phyloP scores from a whole-genome alignment of 2,329 filamentous ascomycete genomes.

The Phoma sp. region DNA sequence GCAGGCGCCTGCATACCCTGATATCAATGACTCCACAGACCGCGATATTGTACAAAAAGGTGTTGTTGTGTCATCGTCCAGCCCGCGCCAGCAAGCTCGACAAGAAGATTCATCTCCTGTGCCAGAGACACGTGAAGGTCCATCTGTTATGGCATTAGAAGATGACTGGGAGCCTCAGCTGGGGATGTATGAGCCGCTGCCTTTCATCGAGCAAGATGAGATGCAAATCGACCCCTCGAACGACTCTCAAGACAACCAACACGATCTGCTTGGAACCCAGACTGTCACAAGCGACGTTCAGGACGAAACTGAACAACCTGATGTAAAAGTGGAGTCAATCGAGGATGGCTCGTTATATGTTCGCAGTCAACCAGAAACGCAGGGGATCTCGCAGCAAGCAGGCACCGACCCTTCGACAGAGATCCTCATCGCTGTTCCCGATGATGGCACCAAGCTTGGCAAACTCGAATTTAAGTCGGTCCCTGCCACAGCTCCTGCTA shows the following conservation, averaged over 20 bases:
- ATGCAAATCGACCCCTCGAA: not conserved
- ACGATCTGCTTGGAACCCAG: conserved; percentile 1
- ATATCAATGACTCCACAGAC: not conserved
- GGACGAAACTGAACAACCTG: conserved; percentile 10
- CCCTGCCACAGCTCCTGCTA: conserved; percentile 33
- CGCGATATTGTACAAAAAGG: not conserved
- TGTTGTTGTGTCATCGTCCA: not conserved
- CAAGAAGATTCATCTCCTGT: not conserved
- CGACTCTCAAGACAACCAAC: not conserved
- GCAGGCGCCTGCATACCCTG: not conserved
- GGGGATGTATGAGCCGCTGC: conserved; percentile 10
- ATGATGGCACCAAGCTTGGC: conserved; percentile 30
- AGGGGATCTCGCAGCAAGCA: not conserved
- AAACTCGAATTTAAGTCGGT: conserved; percentile 28
- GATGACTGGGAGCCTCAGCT: conserved; percentile 11
- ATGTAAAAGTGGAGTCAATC: conserved; percentile 41
- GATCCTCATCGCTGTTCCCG: conserved; percentile 25
- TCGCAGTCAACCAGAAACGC: conserved; percentile 7
- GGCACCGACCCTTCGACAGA: conserved; percentile 11
- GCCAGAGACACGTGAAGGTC: not conserved
- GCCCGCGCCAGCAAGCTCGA: not conserved
- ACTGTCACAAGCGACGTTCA: not conserved
- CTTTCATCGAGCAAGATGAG: conserved; percentile 13
- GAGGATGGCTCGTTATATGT: conserved; percentile 28
- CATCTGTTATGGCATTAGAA: not conserved